A percentile compares a stretch with the other conserved stretches of the same genome.
Evolutionary conservation across 257 asterid genomes (phyloP).

Genomic region (Gentiana macrophylla): DNA sequence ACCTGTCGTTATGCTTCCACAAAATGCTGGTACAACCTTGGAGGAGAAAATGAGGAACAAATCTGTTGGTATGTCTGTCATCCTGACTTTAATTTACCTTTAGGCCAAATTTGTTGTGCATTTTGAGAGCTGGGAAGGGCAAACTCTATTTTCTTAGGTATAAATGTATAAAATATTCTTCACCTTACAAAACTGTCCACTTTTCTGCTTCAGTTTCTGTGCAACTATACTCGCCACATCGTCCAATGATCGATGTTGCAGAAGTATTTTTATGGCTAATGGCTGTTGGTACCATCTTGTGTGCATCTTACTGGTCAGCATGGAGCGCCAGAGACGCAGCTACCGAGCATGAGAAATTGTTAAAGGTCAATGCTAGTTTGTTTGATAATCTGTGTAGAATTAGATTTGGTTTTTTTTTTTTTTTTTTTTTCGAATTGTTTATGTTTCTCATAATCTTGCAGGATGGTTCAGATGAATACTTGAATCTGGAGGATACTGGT

Average conservation of each 20-base stretch:
- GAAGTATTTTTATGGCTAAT: conserved; percentile 90
- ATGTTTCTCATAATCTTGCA: conserved; percentile 19
- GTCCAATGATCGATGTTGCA: conserved; percentile 82
- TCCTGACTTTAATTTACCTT: not conserved
- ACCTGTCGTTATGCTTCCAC: conserved; percentile 93
- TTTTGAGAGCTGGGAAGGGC: not conserved
- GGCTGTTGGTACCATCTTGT: conserved; percentile 84
- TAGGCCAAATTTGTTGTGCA: not conserved
- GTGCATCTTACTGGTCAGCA: conserved; percentile 96
- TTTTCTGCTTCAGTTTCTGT: conserved; percentile 55
- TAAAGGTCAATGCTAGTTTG: conserved; percentile 38
- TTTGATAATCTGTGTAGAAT: conserved; percentile 2
- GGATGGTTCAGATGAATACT: conserved; percentile 75
- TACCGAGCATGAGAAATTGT: conserved; percentile 65
- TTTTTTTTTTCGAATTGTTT: not conserved
- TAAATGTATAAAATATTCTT: too few relatives aligned
- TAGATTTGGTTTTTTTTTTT: not conserved
- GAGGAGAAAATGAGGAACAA: conserved; percentile 32
- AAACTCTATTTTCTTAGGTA: not conserved
- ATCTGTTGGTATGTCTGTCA: conserved; percentile 45
- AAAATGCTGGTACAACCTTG: conserved; percentile 78
- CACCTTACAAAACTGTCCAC: not conserved
- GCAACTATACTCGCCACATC: conserved; percentile 80
- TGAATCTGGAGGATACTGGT: conserved; percentile 23
- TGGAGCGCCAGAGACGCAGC: conserved; percentile 85